These are phyloP conservation scores for Leishmania gerbilli DNA, from an alignment of 208 protist genomes.

Conservation along the genomic window DNA sequence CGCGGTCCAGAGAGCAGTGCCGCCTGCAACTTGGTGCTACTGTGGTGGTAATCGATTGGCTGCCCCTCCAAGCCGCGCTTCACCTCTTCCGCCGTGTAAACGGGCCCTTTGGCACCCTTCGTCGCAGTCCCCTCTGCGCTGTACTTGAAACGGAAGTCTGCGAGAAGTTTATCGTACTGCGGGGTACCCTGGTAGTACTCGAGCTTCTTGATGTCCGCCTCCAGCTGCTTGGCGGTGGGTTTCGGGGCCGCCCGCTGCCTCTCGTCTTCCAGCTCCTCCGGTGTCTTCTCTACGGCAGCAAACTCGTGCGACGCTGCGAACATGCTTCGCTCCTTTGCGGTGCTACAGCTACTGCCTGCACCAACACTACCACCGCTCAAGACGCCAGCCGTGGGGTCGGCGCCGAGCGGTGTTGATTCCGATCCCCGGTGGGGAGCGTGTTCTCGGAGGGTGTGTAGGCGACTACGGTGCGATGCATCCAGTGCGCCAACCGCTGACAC, in stretches of 20 bases:
- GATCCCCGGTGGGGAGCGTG: background rate
- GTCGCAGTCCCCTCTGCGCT: conserved; percentile 20
- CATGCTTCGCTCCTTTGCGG: conserved; percentile 26
- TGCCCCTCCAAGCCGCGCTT: conserved; percentile 61
- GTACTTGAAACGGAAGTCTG: conserved; percentile 77
- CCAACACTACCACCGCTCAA: background rate
- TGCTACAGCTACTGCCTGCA: conserved; percentile 4
- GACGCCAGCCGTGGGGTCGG: background rate
- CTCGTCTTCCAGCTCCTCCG: conserved; percentile 23
- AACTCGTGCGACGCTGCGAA: conserved; percentile 38
- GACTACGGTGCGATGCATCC: conserved; percentile 16
- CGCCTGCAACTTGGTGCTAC: conserved; percentile 60
- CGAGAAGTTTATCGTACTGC: conserved; percentile 66
- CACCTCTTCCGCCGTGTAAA: conserved; percentile 67
- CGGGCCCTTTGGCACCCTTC: conserved; percentile 6
- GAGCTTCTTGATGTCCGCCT: conserved; percentile 77
- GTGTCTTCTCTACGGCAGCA: conserved; percentile 21
- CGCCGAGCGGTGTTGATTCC: background rate
- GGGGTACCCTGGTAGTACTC: conserved; percentile 84
- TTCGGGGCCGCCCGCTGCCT: conserved; percentile 16
- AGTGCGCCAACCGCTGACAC: background rate
- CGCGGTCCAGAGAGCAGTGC: conserved; percentile 65
- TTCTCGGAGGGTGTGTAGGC: conserved; percentile 20
- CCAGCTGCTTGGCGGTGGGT: conserved; percentile 47
- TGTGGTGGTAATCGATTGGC: conserved; percentile 80